A percentile compares a stretch with the other conserved stretches of the same genome.
Evolutionary conservation across 805 yeast genomes (phyloP).

Genomic region (Lipomyces anomalus): DNA sequence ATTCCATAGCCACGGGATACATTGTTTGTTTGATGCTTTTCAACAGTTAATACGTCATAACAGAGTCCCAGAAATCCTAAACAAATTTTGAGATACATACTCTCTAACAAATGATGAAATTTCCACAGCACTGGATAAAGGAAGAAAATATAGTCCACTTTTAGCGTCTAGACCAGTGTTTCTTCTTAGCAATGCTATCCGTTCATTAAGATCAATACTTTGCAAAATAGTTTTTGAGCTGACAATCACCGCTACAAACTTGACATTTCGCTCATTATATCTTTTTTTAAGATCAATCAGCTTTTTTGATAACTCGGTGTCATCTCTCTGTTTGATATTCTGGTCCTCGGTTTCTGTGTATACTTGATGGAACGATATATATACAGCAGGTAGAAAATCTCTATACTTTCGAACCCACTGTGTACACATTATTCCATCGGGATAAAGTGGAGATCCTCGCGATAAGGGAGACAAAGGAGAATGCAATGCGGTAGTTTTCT

Average conservation of each 20-base stretch:
- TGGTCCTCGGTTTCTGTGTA: constrained; percentile 30
- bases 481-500: constrained; percentile 19
- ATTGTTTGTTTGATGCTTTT: constrained; percentile 35
- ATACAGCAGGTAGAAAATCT: constrained; percentile 43
- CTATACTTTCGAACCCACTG: constrained; percentile 53
- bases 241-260: constrained; percentile 36
- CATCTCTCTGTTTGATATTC: constrained; percentile 24
- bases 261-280: constrained; percentile 32
- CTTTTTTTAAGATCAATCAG: constrained; percentile 34
- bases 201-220: constrained; percentile 33
- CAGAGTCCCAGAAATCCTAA: background rate
- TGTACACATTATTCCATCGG: constrained; percentile 40
- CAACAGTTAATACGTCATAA: background rate
- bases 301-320: constrained; percentile 36
- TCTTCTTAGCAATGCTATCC: constrained; percentile 37
- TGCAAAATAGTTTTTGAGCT: constrained; percentile 30
- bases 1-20: constrained; percentile 42
- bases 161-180: constrained; percentile 42
- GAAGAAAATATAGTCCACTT: constrained; percentile 42
- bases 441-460: constrained; percentile 37
- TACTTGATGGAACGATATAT: constrained; percentile 42
- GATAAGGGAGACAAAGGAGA: constrained; percentile 43
- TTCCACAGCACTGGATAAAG: constrained; percentile 41
- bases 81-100: constrained; percentile 17
- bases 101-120: constrained; percentile 37